Conservation (phyloP, 768 basidiomycete genomes). For the Tylopilus balloui region DNA sequence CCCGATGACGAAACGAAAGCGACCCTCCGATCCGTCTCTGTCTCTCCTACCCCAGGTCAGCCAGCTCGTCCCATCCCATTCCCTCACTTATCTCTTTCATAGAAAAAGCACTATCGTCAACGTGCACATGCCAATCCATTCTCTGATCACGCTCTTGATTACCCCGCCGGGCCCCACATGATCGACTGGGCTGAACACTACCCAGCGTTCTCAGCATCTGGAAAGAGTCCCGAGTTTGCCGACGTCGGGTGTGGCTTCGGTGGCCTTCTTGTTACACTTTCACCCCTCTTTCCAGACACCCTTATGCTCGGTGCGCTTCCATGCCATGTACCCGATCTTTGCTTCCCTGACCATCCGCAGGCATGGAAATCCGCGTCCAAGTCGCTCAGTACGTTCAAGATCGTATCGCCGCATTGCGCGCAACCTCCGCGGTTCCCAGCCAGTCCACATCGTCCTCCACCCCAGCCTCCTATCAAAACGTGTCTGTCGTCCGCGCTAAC, state of each 20-base stretch:
- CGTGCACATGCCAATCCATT: slow-evolving; percentile 84
- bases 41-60: slow-evolving; percentile 49
- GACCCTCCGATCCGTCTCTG: slow-evolving; percentile 6
- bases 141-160: slow-evolving; percentile 84
- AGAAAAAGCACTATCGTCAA: slow-evolving; percentile 85
- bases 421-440: slow-evolving; percentile 38
- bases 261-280: slow-evolving; percentile 83
- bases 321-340: not conserved
- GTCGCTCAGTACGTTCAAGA: slow-evolving; percentile 96
- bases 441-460: slow-evolving; percentile 21
- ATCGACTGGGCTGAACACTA: slow-evolving; percentile 86
- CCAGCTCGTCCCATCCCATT: not conserved
- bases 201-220: slow-evolving; percentile 57
- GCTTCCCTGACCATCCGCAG: slow-evolving; percentile 36
- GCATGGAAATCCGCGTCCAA: slow-evolving; percentile 95
- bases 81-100: not conserved
- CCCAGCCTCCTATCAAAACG: slow-evolving; percentile 68
- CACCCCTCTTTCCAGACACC: slow-evolving; percentile 85
- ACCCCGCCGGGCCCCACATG: slow-evolving; percentile 68
- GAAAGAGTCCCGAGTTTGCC: slow-evolving; percentile 83
- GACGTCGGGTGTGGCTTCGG: slow-evolving; percentile 99
- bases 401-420: slow-evolving; percentile 88
- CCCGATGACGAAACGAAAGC: slow-evolving; percentile 31
- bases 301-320: slow-evolving; percentile 83
- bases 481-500: slow-evolving; percentile 92